Conservation (phyloP, 441 rosid genomes). For the Hypseocharis bilobata region DNA sequence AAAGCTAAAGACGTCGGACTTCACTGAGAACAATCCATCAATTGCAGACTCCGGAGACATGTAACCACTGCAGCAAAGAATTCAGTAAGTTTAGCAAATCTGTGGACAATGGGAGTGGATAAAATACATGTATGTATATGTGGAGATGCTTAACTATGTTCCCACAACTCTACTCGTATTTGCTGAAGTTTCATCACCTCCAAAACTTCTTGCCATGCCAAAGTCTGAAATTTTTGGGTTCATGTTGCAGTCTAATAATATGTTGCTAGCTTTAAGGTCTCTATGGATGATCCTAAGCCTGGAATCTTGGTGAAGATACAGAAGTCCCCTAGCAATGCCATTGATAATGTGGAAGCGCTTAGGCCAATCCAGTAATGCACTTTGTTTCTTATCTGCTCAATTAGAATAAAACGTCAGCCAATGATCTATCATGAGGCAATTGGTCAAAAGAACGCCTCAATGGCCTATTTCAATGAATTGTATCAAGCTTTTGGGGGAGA, state of each 20-base stretch:
- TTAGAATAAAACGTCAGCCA: no score
- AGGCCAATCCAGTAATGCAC: conserved; percentile 5
- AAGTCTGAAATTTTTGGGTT: conserved; percentile 20
- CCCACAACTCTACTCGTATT: not conserved
- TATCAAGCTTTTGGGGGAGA: not conserved
- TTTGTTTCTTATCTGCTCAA: conserved; percentile 2
- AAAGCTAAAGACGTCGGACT: conserved; percentile 1
- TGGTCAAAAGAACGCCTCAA: not conserved
- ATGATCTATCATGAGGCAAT: not conserved
- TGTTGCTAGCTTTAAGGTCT: conserved; percentile 25
- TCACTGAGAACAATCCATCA: conserved; percentile 12
- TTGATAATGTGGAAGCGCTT: conserved; percentile 11
- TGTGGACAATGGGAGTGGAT: not conserved
- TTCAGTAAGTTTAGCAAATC: not conserved
- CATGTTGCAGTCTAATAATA: conserved; percentile 16
- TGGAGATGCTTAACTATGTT: not conserved
- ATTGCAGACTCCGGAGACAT: conserved; percentile 16
- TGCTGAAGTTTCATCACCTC: not conserved
- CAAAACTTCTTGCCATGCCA: not conserved
- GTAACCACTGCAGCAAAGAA: conserved; percentile 9
- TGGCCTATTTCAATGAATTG: not conserved
- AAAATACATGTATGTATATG: not conserved
- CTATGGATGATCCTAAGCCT: conserved; percentile 16
- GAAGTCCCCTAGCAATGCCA: conserved; percentile 17
- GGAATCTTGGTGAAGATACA: conserved; percentile 18